Conservation (phyloP, 805 yeast genomes). For the Teunomyces atbi region DNA sequence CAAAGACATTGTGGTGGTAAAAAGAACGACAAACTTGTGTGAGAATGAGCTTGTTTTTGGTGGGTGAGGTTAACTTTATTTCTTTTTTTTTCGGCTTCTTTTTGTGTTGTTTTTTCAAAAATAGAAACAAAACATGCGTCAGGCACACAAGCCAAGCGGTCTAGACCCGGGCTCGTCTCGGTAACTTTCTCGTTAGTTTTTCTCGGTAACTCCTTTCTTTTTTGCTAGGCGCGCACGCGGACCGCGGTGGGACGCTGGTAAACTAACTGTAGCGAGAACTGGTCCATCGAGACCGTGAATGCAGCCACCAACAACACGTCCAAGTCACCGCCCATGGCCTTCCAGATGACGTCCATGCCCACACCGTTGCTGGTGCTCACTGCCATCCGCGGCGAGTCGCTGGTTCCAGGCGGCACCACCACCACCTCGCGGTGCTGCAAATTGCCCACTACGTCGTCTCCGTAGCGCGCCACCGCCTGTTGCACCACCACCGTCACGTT, state of each 20-base stretch:
- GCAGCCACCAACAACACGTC: conserved; percentile 46
- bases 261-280: conserved; percentile 39
- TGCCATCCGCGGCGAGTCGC: conserved; percentile 50
- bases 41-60: conserved; percentile 2
- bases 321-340: conserved; percentile 51
- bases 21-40: conserved; percentile 5
- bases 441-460: conserved; percentile 47
- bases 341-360: conserved; percentile 48
- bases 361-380: conserved; percentile 45
- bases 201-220: neutral
- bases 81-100: conserved; percentile 1
- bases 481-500: conserved; percentile 41
- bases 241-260: conserved; percentile 47
- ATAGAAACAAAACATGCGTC: conserved; percentile 2
- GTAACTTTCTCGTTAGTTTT: neutral
- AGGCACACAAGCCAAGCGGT: neutral
- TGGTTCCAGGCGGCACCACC: conserved; percentile 51
- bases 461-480: conserved; percentile 48
- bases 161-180: neutral
- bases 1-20: conserved; percentile 10
- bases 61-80: neutral
- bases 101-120: neutral
- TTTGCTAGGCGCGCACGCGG: conserved; percentile 6
- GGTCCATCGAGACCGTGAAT: conserved; percentile 38
- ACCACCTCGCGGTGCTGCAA: conserved; percentile 41